Base-by-base conservation (phyloP, 2,329 filamentous ascomycete species). In the Ceratocystiopsis sp. region DNA sequence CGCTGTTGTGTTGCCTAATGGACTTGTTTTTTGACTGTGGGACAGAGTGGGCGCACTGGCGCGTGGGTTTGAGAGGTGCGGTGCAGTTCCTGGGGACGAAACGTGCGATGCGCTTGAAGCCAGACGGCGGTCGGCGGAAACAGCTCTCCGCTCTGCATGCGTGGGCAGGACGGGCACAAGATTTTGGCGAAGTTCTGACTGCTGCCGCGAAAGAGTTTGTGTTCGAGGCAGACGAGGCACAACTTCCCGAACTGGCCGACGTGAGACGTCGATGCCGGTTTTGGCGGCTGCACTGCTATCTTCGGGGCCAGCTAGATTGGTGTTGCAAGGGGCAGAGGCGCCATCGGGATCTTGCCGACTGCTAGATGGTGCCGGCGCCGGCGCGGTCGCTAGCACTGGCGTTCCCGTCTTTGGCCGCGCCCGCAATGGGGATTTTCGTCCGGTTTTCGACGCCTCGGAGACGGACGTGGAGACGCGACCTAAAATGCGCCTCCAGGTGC, bases 201-300 rank as follows among this genome's bases (percentile, higher is more conserved):
- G 73, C 58, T 89, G 84, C 53, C 86, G 75, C 59, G 78, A 81
- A 61, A 93, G 86, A 0, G 84, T 93, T 52, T 80, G 75, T 5
- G 78, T 67, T 40, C 84, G 74, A 35, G 85, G 84, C 35, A 94
- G 63, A 15, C 80, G 80, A 16, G 85, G 80, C 15, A 87, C 75
- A n/a, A 85, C 83, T 54, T 70, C 76, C 51, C 74, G 61, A 65
- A 43, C 63, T 62, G 18, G 62, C 59, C 32, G 19, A 42, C 32
- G 19, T 41, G 17, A 43, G 38, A 5, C 13, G 13, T 5, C 41
- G 19, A 12, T 42, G 45, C 9, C 25, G 12, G 15, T 37, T 16
- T 16, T 19, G 5, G 35, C 21, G 21, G 13, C 34, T n/a, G n/a
- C 9, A n/a, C 16, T n/a, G n/a, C 8, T 15, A n/a, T 5, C 19